phyloP scores from a whole-genome alignment of 106 monocot genomes.

The Dactylorhiza incarnata region DNA sequence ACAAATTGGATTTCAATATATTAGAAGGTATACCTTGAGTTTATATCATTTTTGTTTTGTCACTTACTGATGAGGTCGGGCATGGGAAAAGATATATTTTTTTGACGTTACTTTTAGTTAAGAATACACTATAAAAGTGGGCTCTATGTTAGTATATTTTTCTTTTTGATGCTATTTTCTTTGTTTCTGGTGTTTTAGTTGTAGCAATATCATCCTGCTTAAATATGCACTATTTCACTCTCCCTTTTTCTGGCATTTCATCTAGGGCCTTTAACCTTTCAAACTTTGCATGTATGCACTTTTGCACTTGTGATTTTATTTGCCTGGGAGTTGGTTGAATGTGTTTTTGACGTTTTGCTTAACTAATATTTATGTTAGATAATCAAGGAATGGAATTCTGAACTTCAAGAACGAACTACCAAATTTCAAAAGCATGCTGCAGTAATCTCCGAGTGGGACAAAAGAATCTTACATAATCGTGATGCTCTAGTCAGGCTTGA shows the following conservation, averaged over 20 bases:
- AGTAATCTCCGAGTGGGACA: slow-evolving; percentile 90
- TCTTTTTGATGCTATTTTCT: not conserved
- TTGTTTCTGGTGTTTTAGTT: not conserved
- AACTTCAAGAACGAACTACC: slow-evolving; percentile 77
- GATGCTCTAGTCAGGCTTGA: slow-evolving; percentile 86
- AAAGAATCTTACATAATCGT: slow-evolving; percentile 75
- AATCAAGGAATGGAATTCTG: slow-evolving; percentile 87
- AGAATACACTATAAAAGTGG: not conserved
- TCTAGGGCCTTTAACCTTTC: not conserved
- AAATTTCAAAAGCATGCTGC: slow-evolving; percentile 78
- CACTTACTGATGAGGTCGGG: not conserved
- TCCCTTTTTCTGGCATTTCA: not conserved
- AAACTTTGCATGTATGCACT: not conserved
- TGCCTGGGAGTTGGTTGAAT: not conserved
- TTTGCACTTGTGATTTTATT: not conserved
- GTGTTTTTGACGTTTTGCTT: not conserved
- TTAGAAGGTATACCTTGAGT: no score
- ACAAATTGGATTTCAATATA: no score
- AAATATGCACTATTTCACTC: not conserved
- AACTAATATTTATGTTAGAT: slow-evolving; percentile 31
- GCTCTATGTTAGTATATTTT: not conserved
- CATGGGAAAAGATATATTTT: not conserved
- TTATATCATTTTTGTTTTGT: not conserved
- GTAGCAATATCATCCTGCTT: not conserved
- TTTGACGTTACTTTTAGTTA: not conserved